Evolutionary conservation across 1,139 yeast species (phyloP), one percentile per base, ranked within the genome.

Genomic region (Debaryomyces udenii): DNA sequence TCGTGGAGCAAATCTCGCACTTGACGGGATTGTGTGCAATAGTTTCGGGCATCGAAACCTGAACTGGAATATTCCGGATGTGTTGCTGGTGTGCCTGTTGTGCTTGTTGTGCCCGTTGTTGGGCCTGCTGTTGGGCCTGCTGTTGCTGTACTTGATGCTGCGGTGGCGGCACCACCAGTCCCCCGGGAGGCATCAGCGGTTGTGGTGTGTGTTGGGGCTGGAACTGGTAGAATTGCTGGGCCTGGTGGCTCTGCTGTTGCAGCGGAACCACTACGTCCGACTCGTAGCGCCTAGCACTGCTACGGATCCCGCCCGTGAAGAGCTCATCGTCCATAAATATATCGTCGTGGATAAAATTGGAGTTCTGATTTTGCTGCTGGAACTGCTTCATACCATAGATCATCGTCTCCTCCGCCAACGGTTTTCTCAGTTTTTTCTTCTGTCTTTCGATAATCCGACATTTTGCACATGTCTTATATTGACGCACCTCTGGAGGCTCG

Each of bases 401-500:
- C 74, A 72, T 72, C 35, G 78, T 71, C 46, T 72, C 78, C 49
- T 72, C 77, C 4, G 77, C 77, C 55, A 72, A 62, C 9, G 74
- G 76, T 47, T 70, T 70, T 37, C 76, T 61, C 62, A 62, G 68
- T 53, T 70, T 69, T 59, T 71, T 70, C 56, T 74, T 72, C 52
- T 70, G 72, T 40, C 77, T 57, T 52, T 78, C 83, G 39, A 78
- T 75, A 54, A 77, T 75, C 47, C 83, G 70, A 58, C 83, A 78
- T 47, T 78, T 76, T 56, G 80, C 80, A 61, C 83, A 78, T 2
- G 83, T 78, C 50, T 77, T 77, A 57, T 76, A 78, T 51, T 76
- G 81, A 49, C 75, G 65, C 34, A 78, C 81, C 48, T 77, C 82
- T 1, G 78, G 74, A n/a, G 80, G 80, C 57, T 78, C 83, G 46